These are phyloP conservation scores for Suillus plorans DNA, from an alignment of 768 basidiomycete species.

Conservation along the genomic window DNA sequence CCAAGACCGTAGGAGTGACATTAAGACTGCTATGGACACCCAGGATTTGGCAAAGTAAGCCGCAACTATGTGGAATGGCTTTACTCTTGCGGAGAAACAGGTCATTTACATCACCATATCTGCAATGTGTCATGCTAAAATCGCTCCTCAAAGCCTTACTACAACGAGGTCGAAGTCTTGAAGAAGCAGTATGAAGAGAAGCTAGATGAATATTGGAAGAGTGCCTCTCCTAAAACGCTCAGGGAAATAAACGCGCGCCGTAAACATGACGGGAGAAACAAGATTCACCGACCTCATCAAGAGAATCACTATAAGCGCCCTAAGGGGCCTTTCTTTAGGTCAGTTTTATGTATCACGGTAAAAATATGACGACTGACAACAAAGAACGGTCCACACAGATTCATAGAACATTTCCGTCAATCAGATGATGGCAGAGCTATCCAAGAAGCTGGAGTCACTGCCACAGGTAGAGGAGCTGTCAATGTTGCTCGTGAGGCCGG, in stretches of 20 bases:
- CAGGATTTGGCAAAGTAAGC: slow-evolving; percentile 20
- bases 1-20: neutral
- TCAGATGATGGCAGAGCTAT: slow-evolving; percentile 16
- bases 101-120: slow-evolving; percentile 16
- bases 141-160: slow-evolving; percentile 23
- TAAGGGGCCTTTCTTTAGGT: slow-evolving; percentile 25
- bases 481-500: slow-evolving; percentile 19
- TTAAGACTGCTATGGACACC: neutral
- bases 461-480: slow-evolving; percentile 2
- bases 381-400: slow-evolving; percentile 13
- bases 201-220: slow-evolving; percentile 29
- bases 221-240: slow-evolving; percentile 18
- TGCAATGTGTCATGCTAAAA: neutral
- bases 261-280: slow-evolving; percentile 22
- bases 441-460: slow-evolving; percentile 9
- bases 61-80: slow-evolving; percentile 27
- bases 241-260: slow-evolving; percentile 34
- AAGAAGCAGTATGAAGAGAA: slow-evolving; percentile 21
- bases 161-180: slow-evolving; percentile 18
- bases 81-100: slow-evolving; percentile 36
- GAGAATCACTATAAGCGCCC: slow-evolving; percentile 1
- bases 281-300: slow-evolving; percentile 9
- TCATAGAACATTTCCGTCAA: slow-evolving; percentile 18
- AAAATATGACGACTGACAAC: neutral
- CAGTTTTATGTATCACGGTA: slow-evolving; percentile 5